Conservation (phyloP, 2,329 filamentous ascomycete species). For the Beauveria brongniartii region DNA sequence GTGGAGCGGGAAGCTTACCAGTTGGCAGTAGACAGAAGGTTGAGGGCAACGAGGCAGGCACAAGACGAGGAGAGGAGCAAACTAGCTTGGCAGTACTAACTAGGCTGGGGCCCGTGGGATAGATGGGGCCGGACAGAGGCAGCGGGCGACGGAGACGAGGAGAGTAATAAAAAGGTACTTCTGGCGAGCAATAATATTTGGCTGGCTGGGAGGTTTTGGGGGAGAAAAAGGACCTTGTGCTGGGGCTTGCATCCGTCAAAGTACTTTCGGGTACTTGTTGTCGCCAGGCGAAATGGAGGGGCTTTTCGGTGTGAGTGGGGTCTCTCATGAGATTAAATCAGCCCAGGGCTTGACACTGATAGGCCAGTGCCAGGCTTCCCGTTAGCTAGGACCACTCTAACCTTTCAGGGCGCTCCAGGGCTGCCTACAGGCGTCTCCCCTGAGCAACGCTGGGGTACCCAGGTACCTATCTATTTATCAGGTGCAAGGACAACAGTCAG, state of each 20-base stretch:
- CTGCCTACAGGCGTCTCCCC: conserved; percentile 5
- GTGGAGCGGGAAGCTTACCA: conserved; percentile 1
- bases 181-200: no score
- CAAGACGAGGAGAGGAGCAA: neutral
- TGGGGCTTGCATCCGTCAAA: neutral
- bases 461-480: no score
- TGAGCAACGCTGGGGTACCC: conserved; percentile 1
- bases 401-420: neutral
- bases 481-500: no score
- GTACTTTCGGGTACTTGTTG: conserved; percentile 10
- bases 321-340: conserved; percentile 35
- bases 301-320: conserved; percentile 31
- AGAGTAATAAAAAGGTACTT: no score
- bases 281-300: conserved; percentile 1
- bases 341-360: conserved; percentile 21
- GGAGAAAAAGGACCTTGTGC: neutral
- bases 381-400: neutral
- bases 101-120: neutral
- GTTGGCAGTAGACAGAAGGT: neutral
- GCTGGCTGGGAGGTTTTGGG: no score
- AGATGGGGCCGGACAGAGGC: neutral
- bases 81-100: neutral
- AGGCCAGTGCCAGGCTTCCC: conserved; percentile 13
- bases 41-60: neutral
- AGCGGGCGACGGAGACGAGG: conserved; percentile 1